Conservation (phyloP, 148 eudicot species). For the Persicaria maculosa region DNA sequence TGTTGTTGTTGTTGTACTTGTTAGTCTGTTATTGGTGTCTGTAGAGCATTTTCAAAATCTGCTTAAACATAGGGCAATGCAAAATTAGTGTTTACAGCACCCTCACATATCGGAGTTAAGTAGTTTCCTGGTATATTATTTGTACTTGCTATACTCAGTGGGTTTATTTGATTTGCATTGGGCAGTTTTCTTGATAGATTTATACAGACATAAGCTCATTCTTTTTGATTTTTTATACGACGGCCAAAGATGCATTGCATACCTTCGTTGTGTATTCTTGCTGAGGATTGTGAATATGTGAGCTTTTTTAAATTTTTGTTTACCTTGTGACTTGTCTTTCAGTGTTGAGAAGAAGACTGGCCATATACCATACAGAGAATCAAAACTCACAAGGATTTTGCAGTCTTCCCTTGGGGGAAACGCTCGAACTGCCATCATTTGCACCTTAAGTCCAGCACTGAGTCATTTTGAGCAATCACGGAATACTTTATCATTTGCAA, state of each 20-base stretch:
- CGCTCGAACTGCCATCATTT: slow-evolving; percentile 94
- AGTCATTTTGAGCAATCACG: slow-evolving; percentile 96
- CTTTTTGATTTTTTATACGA: background rate
- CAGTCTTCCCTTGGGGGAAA: slow-evolving; percentile 97
- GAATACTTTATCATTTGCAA: slow-evolving; percentile 86
- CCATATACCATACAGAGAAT: slow-evolving; percentile 94
- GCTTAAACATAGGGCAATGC: too few relatives aligned
- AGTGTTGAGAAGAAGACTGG: slow-evolving; percentile 76
- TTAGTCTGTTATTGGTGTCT: too few relatives aligned
- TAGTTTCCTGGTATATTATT: too few relatives aligned
- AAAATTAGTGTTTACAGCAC: too few relatives aligned
- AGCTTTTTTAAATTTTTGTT: background rate
- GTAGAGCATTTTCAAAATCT: too few relatives aligned
- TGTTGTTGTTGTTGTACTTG: too few relatives aligned
- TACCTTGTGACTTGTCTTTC: slow-evolving; percentile 14
- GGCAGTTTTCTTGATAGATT: background rate
- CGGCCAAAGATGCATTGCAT: background rate
- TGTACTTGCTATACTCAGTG: too few relatives aligned
- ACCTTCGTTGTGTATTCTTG: background rate
- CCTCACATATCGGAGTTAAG: too few relatives aligned
- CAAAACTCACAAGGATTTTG: slow-evolving; percentile 90
- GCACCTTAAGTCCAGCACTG: slow-evolving; percentile 94
- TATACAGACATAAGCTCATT: background rate
- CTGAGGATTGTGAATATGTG: background rate
- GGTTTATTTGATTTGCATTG: background rate